A percentile compares a stretch with the other conserved stretches of the same genome.
Conservation (phyloP, 352 stramenopile genomes). For the Phytophthora quininea region DNA sequence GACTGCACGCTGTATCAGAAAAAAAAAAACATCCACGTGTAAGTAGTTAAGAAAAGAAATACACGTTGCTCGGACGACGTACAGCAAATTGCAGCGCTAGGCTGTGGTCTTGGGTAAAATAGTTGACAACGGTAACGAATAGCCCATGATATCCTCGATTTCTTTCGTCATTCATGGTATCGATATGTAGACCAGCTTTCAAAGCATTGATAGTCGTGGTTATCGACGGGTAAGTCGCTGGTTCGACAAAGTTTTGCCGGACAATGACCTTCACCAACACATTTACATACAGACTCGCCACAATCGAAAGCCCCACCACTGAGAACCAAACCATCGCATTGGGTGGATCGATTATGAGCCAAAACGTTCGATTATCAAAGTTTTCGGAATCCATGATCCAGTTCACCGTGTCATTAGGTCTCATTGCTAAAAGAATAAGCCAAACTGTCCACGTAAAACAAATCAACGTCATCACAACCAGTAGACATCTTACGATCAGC, state of each 20-base stretch:
- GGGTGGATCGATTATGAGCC: conserved; percentile 19
- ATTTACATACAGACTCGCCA: conserved; percentile 3
- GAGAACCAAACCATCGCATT: conserved; percentile 4
- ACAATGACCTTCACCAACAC: not conserved
- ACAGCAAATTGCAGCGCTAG: conserved; percentile 16
- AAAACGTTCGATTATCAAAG: conserved; percentile 32
- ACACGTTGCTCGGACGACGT: not conserved
- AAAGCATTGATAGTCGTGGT: no score
- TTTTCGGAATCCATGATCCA: conserved; percentile 27
- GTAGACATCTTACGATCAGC: no score
- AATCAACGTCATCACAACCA: no score
- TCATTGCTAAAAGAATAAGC: conserved; percentile 17
- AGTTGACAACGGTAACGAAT: not conserved
- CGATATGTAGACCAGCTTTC: not conserved
- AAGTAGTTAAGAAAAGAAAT: not conserved
- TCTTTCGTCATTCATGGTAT: not conserved
- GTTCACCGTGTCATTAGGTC: conserved; percentile 25
- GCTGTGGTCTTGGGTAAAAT: not conserved
- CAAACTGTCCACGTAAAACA: conserved; percentile 28
- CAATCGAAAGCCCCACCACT: conserved; percentile 2
- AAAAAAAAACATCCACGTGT: not conserved
- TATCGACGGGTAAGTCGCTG: no score
- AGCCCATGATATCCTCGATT: not conserved
- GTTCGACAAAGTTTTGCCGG: not conserved
- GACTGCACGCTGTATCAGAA: conserved; percentile 9